Conservation (phyloP, 805 yeast species). For the Saccharomycopsis synnaedendra region DNA sequence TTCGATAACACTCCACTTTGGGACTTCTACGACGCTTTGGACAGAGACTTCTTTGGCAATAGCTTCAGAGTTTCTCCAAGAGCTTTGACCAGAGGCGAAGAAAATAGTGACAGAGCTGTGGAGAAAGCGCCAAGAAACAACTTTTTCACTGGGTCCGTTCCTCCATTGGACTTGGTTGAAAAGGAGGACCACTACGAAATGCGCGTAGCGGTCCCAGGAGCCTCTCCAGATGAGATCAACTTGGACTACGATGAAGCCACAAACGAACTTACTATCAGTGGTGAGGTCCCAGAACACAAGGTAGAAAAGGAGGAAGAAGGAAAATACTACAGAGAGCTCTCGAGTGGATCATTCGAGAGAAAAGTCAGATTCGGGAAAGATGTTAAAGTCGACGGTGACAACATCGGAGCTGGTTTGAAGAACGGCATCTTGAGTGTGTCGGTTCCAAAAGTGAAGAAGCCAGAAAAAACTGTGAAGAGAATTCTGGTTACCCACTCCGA, state of each 20-base stretch:
- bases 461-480: neutral
- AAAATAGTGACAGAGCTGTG: no score
- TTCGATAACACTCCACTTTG: no score
- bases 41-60: conserved; percentile 3
- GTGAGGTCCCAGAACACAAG: conserved; percentile 16
- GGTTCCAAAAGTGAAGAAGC: neutral
- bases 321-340: conserved; percentile 17
- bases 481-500: neutral
- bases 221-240: conserved; percentile 21
- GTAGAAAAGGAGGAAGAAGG: conserved; percentile 2
- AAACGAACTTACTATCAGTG: conserved; percentile 25
- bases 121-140: neutral
- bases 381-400: conserved; percentile 22
- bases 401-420: neutral
- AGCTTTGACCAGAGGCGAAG: neutral
- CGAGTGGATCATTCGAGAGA: conserved; percentile 22
- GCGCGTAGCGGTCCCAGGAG: conserved; percentile 27
- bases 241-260: conserved; percentile 26
- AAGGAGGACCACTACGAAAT: conserved; percentile 22
- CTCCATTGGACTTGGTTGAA: conserved; percentile 27
- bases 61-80: conserved; percentile 7
- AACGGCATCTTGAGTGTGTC: conserved; percentile 2
- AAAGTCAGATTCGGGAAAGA: conserved; percentile 21
- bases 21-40: conserved; percentile 1
- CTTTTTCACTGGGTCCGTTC: conserved; percentile 15